Evolutionary conservation across 2,329 filamentous ascomycete genomes (phyloP).

Genomic region (Xylariaceae sp.): DNA sequence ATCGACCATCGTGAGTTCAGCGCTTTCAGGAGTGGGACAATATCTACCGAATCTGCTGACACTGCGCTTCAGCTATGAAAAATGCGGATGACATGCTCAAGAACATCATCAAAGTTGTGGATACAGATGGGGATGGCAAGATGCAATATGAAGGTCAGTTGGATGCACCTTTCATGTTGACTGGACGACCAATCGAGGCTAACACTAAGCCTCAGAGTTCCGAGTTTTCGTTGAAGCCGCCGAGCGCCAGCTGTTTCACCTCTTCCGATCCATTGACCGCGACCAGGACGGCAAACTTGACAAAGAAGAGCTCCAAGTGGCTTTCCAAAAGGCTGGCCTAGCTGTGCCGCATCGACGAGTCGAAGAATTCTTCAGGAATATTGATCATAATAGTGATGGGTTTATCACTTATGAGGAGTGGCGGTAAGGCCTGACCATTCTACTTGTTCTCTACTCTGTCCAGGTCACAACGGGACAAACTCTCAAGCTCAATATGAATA

Average conservation of each 20-base stretch:
- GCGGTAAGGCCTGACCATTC: conserved; percentile 66
- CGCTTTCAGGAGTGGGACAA: not conserved
- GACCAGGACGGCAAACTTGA: conserved; percentile 84
- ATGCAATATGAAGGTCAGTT: conserved; percentile 84
- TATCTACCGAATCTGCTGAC: conserved; percentile 10
- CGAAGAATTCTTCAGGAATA: conserved; percentile 81
- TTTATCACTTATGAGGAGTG: conserved; percentile 91
- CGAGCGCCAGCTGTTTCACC: conserved; percentile 74
- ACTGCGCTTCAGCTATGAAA: conserved; percentile 60
- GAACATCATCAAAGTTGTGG: conserved; percentile 77
- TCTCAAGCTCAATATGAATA: not conserved
- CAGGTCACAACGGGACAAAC: not conserved
- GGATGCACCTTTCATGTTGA: conserved; percentile 7
- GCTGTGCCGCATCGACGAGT: conserved; percentile 74
- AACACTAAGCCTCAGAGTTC: conserved; percentile 65
- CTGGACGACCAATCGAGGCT: conserved; percentile 7
- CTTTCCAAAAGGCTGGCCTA: conserved; percentile 76
- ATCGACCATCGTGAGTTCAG: conserved; percentile 80
- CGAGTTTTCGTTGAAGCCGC: conserved; percentile 82
- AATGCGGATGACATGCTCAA: conserved; percentile 85
- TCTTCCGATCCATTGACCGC: conserved; percentile 85
- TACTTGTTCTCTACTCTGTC: not conserved
- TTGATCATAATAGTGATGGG: conserved; percentile 87
- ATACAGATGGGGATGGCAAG: conserved; percentile 81
- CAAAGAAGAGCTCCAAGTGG: conserved; percentile 75